Evolutionary conservation across 225 moss, liverwort and hornwort genomes (phyloP).

Genomic region (Sphagnum tenellum): DNA sequence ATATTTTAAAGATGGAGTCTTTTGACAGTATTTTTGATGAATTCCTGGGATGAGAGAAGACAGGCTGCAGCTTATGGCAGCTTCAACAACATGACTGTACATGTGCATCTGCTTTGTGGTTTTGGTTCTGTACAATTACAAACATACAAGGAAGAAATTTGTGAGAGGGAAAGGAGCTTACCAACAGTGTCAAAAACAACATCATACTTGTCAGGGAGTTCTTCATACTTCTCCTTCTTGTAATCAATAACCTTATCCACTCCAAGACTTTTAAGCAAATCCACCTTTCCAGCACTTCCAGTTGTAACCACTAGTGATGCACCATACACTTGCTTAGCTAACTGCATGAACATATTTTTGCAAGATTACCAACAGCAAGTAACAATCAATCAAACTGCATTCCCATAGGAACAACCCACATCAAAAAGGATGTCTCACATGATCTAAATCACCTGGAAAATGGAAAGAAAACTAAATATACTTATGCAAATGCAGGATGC

Average conservation of each 20-base stretch:
- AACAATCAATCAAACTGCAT: no score
- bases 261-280: slow-evolving; percentile 48
- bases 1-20: no score
- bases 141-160: neutral
- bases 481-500: no score
- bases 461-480: no score
- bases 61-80: no score
- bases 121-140: neutral
- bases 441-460: no score
- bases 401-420: no score
- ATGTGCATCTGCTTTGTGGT: neutral
- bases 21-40: no score
- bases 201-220: slow-evolving; percentile 45
- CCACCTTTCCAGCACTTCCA: slow-evolving; percentile 40
- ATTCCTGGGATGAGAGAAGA: no score
- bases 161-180: slow-evolving; percentile 10
- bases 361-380: no score
- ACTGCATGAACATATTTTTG: slow-evolving; percentile 7
- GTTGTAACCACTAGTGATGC: slow-evolving; percentile 52
- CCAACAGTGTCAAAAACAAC: slow-evolving; percentile 51
- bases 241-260: slow-evolving; percentile 59
- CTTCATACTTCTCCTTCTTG: slow-evolving; percentile 43
- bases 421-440: no score
- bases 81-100: no score
- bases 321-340: slow-evolving; percentile 57